Base-by-base conservation (phyloP, 139 green algal genomes). In the Yamagishiella unicocca region DNA sequence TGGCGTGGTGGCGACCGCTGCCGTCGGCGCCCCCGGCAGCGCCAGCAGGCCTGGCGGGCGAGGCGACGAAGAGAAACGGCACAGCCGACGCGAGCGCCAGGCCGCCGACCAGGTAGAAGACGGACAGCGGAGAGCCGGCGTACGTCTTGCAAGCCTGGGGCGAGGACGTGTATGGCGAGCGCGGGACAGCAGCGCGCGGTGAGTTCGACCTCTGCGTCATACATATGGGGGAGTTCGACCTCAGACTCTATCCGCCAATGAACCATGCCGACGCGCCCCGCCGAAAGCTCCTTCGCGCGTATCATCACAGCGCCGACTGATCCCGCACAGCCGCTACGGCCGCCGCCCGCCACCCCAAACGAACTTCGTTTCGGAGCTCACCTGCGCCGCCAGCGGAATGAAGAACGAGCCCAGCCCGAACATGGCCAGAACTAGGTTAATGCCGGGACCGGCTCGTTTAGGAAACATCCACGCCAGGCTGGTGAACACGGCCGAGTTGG, bases 401-500 rank as follows among this genome's bases (percentile, higher is more conserved):
- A 88, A 91, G 83, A 93, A 93, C 46, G 64, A 86, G 22, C 90
- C 90, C 61, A 93, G 78, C 1, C 90, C 90, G 73, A 93, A 93
- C 90, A 93, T 93, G 83, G 90, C 90, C 68, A 93, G 77, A 68
- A 93, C 90, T 35, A 93, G 77, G 83, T 93, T 93, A 19, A 88
- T 76, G 58, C 54, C 54, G n/a, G 73, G 68, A 29, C 82, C 89
- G 0, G 86, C 82, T 21, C 86, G 82, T 67, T 90, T 87, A 40
- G 89, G 89, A 75, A 92, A 92, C 89, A 92, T 89, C 89, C 89
- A 92, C 33, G 74, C 86, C 40, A 92, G 86, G 10, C 73, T 83
- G 8, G 89, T 90, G 86, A 92, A 92, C 1, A 92, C 89, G 0
- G 89, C 89, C 2, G 46, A 83, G 85, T 92, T 92, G 54, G 89